Conservation (phyloP, 306 rosid species). For the Potentilla sterilis region DNA sequence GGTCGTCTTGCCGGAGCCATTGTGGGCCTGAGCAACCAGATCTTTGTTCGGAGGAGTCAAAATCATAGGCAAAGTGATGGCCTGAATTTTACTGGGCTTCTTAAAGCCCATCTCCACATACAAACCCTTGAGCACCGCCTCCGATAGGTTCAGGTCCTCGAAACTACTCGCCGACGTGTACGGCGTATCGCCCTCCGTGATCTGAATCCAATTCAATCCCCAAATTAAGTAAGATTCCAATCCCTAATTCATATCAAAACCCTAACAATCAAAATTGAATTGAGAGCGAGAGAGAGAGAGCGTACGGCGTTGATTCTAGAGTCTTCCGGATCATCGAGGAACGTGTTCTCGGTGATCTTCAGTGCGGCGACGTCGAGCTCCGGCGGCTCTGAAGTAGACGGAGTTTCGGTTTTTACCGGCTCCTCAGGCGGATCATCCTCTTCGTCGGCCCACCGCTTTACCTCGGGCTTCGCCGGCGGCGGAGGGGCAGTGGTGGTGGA, state of each 20-base stretch:
- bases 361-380: slow-evolving; percentile 42
- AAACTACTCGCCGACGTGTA: slow-evolving; percentile 77
- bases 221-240: background rate
- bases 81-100: slow-evolving; percentile 89
- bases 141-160: slow-evolving; percentile 61
- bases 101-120: slow-evolving; percentile 83
- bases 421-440: slow-evolving; percentile 47
- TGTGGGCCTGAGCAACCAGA: slow-evolving; percentile 91
- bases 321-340: slow-evolving; percentile 82
- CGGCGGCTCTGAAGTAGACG: slow-evolving; percentile 24
- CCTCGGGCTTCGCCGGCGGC: slow-evolving; percentile 1
- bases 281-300: background rate
- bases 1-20: slow-evolving; percentile 94
- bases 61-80: slow-evolving; percentile 84
- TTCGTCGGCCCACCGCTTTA: slow-evolving; percentile 56
- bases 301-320: slow-evolving; percentile 65
- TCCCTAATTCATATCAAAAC: background rate
- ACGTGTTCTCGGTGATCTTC: slow-evolving; percentile 43
- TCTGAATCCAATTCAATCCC: slow-evolving; percentile 40
- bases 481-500: background rate
- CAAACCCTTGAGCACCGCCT: slow-evolving; percentile 73
- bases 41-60: slow-evolving; percentile 69
- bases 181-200: slow-evolving; percentile 61
- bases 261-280: background rate
- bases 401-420: background rate